Percentiles rank a stretch among this genome's conserved stretches.
phyloP scores from a whole-genome alignment of 768 basidiomycete species.

The Clathrus columnatus region DNA sequence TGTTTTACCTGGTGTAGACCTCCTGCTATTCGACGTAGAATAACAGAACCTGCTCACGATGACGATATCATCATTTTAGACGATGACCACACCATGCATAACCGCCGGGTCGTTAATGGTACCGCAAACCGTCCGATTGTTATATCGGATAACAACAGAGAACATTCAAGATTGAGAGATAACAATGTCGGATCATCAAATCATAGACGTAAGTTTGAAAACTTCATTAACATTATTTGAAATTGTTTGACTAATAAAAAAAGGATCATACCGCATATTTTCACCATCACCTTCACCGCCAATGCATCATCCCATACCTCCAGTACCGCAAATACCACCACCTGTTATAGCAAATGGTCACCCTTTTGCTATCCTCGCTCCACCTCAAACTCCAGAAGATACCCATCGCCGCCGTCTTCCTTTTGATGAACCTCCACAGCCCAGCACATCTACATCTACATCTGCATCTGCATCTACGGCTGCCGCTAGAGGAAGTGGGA shows the following conservation, averaged over 20 bases:
- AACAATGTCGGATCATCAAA: background rate
- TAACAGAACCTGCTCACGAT: background rate
- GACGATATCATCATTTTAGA: background rate
- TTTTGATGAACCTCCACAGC: conserved; percentile 1
- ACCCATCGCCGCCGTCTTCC: background rate
- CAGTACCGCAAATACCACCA: conserved; percentile 46
- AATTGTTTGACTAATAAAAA: too few species aligned
- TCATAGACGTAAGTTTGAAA: background rate
- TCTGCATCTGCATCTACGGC: background rate
- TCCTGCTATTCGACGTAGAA: background rate
- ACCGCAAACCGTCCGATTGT: conserved; percentile 20
- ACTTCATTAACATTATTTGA: background rate
- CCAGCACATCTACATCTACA: background rate
- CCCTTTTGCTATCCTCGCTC: conserved; percentile 28
- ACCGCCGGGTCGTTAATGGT: background rate
- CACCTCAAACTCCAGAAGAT: background rate
- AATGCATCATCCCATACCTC: conserved; percentile 35
- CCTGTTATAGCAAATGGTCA: conserved; percentile 21
- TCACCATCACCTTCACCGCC: conserved; percentile 42
- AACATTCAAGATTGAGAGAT: conserved; percentile 13
- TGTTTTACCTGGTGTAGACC: background rate
- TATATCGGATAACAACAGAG: conserved; percentile 35
- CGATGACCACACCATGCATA: background rate
- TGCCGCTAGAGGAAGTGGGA: background rate
- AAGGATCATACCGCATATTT: background rate